Evolutionary conservation across 768 basidiomycete genomes (phyloP).

Genomic region (Lactifluus piperatus): DNA sequence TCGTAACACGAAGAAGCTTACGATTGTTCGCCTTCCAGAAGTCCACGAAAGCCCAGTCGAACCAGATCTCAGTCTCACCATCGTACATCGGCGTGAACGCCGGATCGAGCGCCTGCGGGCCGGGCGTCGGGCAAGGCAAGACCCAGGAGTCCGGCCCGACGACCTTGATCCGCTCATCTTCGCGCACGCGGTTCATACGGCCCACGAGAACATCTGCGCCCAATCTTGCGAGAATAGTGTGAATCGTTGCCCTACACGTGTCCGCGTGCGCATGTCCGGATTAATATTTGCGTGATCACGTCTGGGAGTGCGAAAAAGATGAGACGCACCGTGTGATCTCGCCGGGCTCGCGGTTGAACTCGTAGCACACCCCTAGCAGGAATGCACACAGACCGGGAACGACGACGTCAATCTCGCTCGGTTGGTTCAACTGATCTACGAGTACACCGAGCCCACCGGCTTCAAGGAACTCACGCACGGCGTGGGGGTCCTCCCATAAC

Average conservation of each 20-base stretch:
- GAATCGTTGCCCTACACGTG: constrained; percentile 58
- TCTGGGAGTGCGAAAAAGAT: background rate
- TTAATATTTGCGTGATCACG: background rate
- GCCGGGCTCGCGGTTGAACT: constrained; percentile 92
- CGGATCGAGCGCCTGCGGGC: constrained; percentile 27
- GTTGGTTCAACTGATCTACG: constrained; percentile 91
- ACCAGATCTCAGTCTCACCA: constrained; percentile 86
- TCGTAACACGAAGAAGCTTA: constrained; percentile 26
- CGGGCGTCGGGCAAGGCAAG: constrained; percentile 37
- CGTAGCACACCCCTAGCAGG: constrained; percentile 89
- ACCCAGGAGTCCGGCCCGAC: constrained; percentile 83
- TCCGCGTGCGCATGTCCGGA: background rate
- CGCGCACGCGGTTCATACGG: constrained; percentile 77
- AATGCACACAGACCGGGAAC: constrained; percentile 89
- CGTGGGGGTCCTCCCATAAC: constrained; percentile 92
- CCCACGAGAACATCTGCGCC: constrained; percentile 85
- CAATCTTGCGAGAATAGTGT: constrained; percentile 84
- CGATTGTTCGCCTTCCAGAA: constrained; percentile 99
- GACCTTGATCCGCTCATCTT: constrained; percentile 88
- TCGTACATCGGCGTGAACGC: constrained; percentile 30
- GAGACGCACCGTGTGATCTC: constrained; percentile 78
- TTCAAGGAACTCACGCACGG: constrained; percentile 83
- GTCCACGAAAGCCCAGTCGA: constrained; percentile 96
- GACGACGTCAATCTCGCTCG: constrained; percentile 73
- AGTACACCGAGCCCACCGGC: constrained; percentile 86